Base-by-base conservation (phyloP, 306 rosid genomes). In the cucumber (Cucumis sativus) region DNA sequence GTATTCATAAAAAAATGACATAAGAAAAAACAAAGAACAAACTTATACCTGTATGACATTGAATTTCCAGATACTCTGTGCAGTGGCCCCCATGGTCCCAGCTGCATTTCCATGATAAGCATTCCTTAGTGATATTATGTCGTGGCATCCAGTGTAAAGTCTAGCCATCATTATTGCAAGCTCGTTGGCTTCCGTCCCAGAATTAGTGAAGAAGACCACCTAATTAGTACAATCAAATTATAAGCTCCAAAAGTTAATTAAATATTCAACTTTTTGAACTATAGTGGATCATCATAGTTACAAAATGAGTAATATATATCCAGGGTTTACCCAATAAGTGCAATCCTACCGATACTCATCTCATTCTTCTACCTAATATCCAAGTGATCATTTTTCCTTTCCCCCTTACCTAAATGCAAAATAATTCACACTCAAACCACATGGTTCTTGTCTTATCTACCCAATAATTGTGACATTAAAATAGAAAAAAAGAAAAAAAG, bases 121-220 rank as follows among this genome's bases (percentile, higher is more conserved):
- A 78, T 95, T 95, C 77, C 99, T 95, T 57, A 92, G 35, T 21
- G 99, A 95, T 76, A 95, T 91, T 55, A 95, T 83, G 81, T 95
- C 99, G 23, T 95, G 91, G 82, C 86, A 81, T 6, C 97, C 97
- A 1, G 97, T 90, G 80, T 90, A 87, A 74, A 92, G 58, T 82
- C 81, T 87, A 41, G 99, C 96, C 5, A 95, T 90, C 82, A 95
- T 30, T 75, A 92, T 82, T 6, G 99, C 99, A 40, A 95, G 82
- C 87, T 95, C 97, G 61, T 95, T 95, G 64, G 99, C 97, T 82
- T 95, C 99, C 14, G 99, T 95, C 83, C 99, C 99, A 39, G 99
- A 95, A 79, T 95, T 95, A 23, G 99, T 95, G 41, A 92, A 95
- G 75, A 92, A 92, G 78, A 84, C 97, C 81, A 95, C 99, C 99